These are phyloP conservation scores for Cyclotella sp. DNA, from an alignment of 108 stramenopile species.

Conservation along the genomic window DNA sequence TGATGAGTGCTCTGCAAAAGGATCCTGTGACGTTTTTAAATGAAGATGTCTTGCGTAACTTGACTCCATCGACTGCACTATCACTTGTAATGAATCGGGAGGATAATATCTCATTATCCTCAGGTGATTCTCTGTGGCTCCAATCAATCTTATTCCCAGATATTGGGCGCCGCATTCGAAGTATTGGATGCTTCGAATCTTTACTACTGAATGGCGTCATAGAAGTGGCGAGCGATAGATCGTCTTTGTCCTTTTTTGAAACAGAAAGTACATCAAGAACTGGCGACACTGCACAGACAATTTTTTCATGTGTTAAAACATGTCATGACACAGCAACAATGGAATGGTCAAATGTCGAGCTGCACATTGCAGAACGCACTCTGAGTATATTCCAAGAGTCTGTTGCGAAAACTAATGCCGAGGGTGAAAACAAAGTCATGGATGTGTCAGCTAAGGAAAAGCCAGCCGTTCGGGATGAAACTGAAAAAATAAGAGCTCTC, in stretches of 20 bases:
- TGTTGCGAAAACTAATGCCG: not conserved
- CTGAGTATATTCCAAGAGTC: not conserved
- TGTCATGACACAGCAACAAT: conserved; percentile 6
- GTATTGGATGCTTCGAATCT: conserved; percentile 14
- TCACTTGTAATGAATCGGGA: conserved; percentile 17
- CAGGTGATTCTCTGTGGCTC: conserved; percentile 23
- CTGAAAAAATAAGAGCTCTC: conserved; percentile 23
- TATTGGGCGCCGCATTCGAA: not conserved
- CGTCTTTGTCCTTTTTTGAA: not conserved
- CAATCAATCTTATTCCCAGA: conserved; percentile 19
- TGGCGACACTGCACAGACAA: not conserved
- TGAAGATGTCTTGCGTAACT: conserved; percentile 14
- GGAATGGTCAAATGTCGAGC: conserved; percentile 18
- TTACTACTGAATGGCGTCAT: conserved; percentile 32
- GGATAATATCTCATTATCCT: conserved; percentile 9
- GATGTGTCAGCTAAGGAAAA: not conserved
- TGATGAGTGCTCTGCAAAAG: conserved; percentile 18
- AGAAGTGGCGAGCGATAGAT: not conserved
- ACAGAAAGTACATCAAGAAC: not conserved
- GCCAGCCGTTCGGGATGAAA: conserved; percentile 12
- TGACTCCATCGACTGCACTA: conserved; percentile 19
- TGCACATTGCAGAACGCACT: not conserved
- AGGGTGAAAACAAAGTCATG: not conserved
- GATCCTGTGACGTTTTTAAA: conserved; percentile 21
- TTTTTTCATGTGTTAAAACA: conserved; percentile 7